Base-by-base conservation (phyloP, 2,329 filamentous ascomycete genomes). In the Scedosporium aurantiacum region DNA sequence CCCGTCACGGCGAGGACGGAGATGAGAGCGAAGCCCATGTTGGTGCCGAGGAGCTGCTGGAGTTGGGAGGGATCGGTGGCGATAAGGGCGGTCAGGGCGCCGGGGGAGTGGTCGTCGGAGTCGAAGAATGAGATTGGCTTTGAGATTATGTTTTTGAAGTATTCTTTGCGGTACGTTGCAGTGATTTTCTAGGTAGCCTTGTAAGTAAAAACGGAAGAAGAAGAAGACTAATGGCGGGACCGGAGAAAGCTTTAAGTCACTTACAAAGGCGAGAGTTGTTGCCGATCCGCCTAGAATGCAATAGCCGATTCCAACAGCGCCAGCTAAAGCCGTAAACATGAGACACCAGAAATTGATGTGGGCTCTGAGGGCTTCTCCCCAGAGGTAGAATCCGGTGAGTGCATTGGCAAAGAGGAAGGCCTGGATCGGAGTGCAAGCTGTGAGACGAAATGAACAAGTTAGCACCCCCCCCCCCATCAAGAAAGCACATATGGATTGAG, bases 11-110 rank as follows among this genome's bases (percentile, higher is more conserved):
- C 71, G 57, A 73, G 70, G 5, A 71, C 60, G 4, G 67, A 68
- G 1, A 67, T 66, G 21, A 73, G 62, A 12, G 68, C 55, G 4
- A 72, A 65, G 2, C 68, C 70, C 7, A 70, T 60, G 25, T 73
- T 72, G 14, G 71, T 50, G 0, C 71, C 71, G 1, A 73, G 63
- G 0, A 73, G 65, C 8, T 73, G 68, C 40, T 73, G 71, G 10
- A 73, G 41, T 37, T 68, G 66, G 43, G 71, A 70, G 4, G 71
- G 65, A n/a, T 73, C 71, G 2, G 67, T 62, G 1, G 68, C 65
- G 7, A 72, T 60, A 0, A 68, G 64, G 3, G 69, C 65, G 25
- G 64, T 70, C 2, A 73, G 52, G 2, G 66, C 60, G 0, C 70
- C 70, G 5, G 68, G 67, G 2, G 70, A 70, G 43, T 72, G 68